Evolutionary conservation across 805 yeast genomes (phyloP).

Genomic region (Saccharomycopsis sp.): DNA sequence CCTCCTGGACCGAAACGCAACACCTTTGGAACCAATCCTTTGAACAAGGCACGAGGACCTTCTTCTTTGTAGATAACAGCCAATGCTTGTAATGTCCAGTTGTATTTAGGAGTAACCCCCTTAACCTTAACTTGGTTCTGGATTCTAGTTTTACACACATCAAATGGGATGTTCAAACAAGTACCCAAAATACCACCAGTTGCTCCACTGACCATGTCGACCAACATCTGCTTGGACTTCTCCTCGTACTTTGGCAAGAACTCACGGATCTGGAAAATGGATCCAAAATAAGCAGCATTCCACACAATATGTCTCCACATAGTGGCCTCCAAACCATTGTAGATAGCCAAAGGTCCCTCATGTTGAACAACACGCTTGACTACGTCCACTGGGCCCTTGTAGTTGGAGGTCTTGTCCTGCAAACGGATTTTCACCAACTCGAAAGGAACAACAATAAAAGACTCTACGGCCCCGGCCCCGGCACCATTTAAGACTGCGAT

Average conservation of each 20-base stretch:
- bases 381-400: conserved; percentile 80
- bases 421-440: conserved; percentile 92
- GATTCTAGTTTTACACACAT: conserved; percentile 93
- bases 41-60: conserved; percentile 86
- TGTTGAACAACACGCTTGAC: conserved; percentile 59
- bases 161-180: conserved; percentile 91
- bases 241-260: conserved; percentile 72
- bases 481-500: conserved; percentile 92
- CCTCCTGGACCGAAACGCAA: conserved; percentile 99
- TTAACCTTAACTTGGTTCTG: conserved; percentile 63
- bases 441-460: conserved; percentile 96
- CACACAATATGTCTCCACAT: conserved; percentile 94
- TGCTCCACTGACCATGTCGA: conserved; percentile 87
- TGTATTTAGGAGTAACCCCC: conserved; percentile 80
- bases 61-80: conserved; percentile 76
- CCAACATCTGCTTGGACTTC: conserved; percentile 67
- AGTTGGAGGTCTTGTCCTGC: conserved; percentile 80
- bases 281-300: conserved; percentile 98
- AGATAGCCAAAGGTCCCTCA: conserved; percentile 79
- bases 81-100: conserved; percentile 85
- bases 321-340: conserved; percentile 94
- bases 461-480: conserved; percentile 95
- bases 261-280: conserved; percentile 78
- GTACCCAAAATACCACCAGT: conserved; percentile 98
- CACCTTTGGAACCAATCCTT: conserved; percentile 96